Evolutionary conservation across 495 filamentous ascomycete species (phyloP).

Genomic region (Cercophora sp.): DNA sequence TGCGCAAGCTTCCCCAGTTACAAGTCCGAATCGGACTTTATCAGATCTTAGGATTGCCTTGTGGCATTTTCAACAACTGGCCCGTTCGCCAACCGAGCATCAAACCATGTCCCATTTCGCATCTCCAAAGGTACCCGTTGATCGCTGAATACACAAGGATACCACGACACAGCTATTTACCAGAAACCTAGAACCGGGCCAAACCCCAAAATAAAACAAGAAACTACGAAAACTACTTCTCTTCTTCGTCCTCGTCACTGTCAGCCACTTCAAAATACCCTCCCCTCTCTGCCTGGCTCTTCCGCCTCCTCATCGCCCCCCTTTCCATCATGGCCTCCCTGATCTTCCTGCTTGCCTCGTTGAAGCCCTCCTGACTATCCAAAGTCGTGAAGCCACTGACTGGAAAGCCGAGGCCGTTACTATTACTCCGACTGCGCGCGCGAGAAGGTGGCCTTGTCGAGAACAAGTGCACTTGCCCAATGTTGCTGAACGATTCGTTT

Average conservation of each 20-base stretch:
- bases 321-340: slow-evolving; percentile 84
- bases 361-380: slow-evolving; percentile 65
- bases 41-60: background rate
- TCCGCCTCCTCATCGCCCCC: slow-evolving; percentile 65
- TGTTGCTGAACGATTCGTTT: slow-evolving; percentile 89
- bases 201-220: no score
- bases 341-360: slow-evolving; percentile 81
- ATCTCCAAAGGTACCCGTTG: no score
- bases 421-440: slow-evolving; percentile 68
- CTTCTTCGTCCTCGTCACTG: slow-evolving; percentile 19
- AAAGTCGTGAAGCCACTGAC: slow-evolving; percentile 71
- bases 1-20: background rate
- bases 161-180: no score
- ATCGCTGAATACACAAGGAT: no score
- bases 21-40: no score
- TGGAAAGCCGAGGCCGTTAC: slow-evolving; percentile 57
- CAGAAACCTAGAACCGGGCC: no score
- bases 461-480: slow-evolving; percentile 82
- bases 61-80: background rate
- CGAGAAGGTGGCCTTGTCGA: slow-evolving; percentile 76
- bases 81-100: no score
- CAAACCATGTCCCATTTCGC: no score
- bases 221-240: no score
- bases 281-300: slow-evolving; percentile 54
- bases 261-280: slow-evolving; percentile 24